A percentile compares a stretch with the other conserved stretches of the same genome.
phyloP scores from a whole-genome alignment of 148 eudicot species.

The Camellia sinensis region DNA sequence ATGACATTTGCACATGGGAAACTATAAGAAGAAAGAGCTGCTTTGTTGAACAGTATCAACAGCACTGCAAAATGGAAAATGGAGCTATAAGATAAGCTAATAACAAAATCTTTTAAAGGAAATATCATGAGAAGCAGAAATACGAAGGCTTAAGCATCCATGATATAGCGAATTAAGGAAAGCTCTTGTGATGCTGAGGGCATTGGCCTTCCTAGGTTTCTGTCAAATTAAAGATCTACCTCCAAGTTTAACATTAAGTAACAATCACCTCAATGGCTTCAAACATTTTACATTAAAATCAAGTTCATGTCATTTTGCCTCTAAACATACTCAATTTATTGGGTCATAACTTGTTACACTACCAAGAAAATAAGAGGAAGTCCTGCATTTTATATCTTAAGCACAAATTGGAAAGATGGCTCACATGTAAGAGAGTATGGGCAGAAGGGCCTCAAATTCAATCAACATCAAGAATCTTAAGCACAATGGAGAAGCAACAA shows the following conservation, averaged over 20 bases:
- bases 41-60: conserved; percentile 78
- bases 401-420: neutral
- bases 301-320: neutral
- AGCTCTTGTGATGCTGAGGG: neutral
- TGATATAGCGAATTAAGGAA: conserved; percentile 4
- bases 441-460: neutral
- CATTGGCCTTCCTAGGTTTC: neutral
- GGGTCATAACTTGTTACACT: neutral
- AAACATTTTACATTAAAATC: neutral
- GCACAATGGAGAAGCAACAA: no score
- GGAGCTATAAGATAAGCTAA: neutral
- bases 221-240: neutral
- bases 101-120: neutral
- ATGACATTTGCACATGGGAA: conserved; percentile 81
- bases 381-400: neutral
- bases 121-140: neutral
- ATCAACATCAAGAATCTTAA: neutral
- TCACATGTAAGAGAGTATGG: neutral
- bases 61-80: conserved; percentile 49
- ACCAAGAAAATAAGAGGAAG: neutral
- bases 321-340: neutral
- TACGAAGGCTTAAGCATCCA: neutral
- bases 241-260: neutral
- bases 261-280: neutral
- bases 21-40: conserved; percentile 76